Conservation (phyloP, 2,329 filamentous ascomycete species). For the Colletotrichum eleusines region DNA sequence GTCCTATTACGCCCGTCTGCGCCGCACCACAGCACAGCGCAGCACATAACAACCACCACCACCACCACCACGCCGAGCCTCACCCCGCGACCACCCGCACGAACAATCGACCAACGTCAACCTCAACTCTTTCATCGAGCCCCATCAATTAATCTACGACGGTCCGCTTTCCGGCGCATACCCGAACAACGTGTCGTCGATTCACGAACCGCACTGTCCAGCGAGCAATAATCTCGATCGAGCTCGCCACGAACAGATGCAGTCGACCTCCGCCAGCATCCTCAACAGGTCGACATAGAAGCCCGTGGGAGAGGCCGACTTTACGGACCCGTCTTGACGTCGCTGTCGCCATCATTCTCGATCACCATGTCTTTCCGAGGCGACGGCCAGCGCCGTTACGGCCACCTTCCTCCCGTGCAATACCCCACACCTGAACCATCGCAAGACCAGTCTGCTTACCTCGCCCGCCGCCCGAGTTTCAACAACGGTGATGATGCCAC, state of each 20-base stretch:
- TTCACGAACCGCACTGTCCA: constrained; percentile 10
- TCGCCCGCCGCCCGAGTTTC: constrained; percentile 75
- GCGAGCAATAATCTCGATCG: constrained; percentile 14
- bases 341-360: constrained; percentile 7
- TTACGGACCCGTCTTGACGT: constrained; percentile 4
- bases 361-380: constrained; percentile 72
- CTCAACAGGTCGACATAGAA: constrained; percentile 33
- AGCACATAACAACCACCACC: constrained; percentile 1
- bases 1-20: constrained; percentile 36
- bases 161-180: constrained; percentile 17
- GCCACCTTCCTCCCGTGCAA: constrained; percentile 74
- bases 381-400: constrained; percentile 73
- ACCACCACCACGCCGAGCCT: constrained; percentile 24
- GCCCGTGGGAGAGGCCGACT: constrained; percentile 24
- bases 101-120: constrained; percentile 20
- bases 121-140: constrained; percentile 9
- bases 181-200: constrained; percentile 6
- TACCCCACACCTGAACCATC: constrained; percentile 65
- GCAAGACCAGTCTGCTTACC: constrained; percentile 54
- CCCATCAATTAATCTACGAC: constrained; percentile 13
- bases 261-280: constrained; percentile 10
- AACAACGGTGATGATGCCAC: constrained; percentile 79
- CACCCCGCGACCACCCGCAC: constrained; percentile 32
- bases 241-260: constrained; percentile 35
- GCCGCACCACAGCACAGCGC: constrained; percentile 25